phyloP scores from a whole-genome alignment of 2,329 filamentous ascomycete species.

The Fusarium phyllophilum region DNA sequence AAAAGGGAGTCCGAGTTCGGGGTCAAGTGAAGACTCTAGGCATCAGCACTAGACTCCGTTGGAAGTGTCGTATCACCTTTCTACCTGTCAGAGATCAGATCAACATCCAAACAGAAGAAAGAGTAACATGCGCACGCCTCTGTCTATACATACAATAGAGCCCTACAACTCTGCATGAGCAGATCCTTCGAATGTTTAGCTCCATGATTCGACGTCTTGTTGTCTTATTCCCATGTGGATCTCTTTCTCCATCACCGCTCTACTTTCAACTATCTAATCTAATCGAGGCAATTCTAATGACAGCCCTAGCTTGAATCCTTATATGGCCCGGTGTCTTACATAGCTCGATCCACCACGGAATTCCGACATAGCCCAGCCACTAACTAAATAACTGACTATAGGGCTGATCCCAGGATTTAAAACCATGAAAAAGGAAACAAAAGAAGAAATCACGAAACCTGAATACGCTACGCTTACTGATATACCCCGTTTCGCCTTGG shows the following conservation, averaged over 20 bases:
- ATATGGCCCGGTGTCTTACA: neutral
- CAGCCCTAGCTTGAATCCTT: neutral
- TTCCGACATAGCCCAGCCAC: conserved; percentile 25
- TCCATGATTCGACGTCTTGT: neutral
- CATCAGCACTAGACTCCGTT: conserved; percentile 32
- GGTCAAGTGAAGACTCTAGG: neutral
- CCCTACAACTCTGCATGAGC: conserved; percentile 2
- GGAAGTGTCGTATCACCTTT: conserved; percentile 1
- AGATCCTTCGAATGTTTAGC: neutral
- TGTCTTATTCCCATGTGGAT: conserved; percentile 1
- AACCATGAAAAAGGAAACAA: neutral
- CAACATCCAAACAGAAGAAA: neutral
- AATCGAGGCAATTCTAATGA: neutral
- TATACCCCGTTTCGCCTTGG: neutral
- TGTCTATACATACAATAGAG: neutral
- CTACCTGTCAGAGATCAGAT: conserved; percentile 7
- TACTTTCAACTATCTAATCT: neutral
- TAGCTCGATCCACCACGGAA: neutral
- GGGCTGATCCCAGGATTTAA: conserved; percentile 24
- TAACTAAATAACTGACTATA: neutral
- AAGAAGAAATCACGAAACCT: neutral
- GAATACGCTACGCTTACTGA: neutral
- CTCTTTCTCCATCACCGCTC: neutral
- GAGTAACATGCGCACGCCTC: neutral
- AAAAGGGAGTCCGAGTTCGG: conserved; percentile 6